A percentile compares a stretch with the other conserved stretches of the same genome.
These are phyloP conservation scores for Fibroporia radiculosa DNA, from an alignment of 768 basidiomycete genomes.

Conservation along the genomic window DNA sequence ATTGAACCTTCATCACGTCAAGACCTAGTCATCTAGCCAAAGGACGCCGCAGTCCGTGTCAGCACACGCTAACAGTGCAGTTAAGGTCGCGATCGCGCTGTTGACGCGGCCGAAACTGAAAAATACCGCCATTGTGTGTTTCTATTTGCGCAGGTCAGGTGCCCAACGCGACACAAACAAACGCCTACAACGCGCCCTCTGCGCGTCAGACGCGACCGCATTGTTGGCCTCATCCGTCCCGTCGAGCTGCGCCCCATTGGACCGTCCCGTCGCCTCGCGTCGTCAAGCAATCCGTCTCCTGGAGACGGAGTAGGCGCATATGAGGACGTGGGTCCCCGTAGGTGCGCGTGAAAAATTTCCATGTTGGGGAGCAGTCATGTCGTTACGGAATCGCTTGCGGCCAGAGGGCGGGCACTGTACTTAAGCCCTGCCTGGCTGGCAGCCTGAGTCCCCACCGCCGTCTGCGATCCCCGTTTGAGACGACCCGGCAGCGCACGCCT, in stretches of 20 bases:
- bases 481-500: too few relatives aligned
- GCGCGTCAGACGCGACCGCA: neutral
- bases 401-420: too few relatives aligned
- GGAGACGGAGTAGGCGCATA: neutral
- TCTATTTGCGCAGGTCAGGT: neutral
- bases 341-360: neutral
- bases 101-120: too few relatives aligned
- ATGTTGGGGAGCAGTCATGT: neutral
- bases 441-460: neutral
- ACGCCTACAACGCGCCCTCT: constrained; percentile 7
- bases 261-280: neutral
- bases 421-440: neutral
- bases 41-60: too few relatives aligned
- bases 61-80: too few relatives aligned
- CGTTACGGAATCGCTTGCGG: too few relatives aligned
- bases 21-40: too few relatives aligned
- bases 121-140: too few relatives aligned
- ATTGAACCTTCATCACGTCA: too few relatives aligned
- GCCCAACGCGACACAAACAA: neutral
- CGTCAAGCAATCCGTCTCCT: neutral
- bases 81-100: too few relatives aligned
- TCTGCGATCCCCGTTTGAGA: constrained; percentile 2
- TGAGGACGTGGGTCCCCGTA: constrained; percentile 4
- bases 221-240: constrained; percentile 3
- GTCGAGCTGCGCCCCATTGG: neutral